These are phyloP conservation scores for Zea luxurians DNA, from an alignment of 176 grass and related monocot species.

Conservation along the genomic window DNA sequence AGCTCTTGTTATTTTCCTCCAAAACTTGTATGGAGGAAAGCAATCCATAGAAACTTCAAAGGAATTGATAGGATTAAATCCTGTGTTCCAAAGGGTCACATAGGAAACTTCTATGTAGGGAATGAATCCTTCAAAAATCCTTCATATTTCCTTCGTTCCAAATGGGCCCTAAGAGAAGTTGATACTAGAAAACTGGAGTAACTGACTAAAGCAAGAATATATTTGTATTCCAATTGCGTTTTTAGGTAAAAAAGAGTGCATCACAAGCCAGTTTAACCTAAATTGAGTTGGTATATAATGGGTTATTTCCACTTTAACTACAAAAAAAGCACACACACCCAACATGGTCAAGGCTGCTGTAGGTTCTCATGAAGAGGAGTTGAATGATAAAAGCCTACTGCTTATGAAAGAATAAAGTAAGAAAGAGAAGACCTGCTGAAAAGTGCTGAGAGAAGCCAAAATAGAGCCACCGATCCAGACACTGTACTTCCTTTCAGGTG, in stretches of 20 bases:
- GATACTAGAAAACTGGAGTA: neutral
- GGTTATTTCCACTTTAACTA: neutral
- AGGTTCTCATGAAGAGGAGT: neutral
- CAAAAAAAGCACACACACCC: neutral
- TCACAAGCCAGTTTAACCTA: neutral
- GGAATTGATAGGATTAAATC: too few relatives aligned
- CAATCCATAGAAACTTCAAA: too few relatives aligned
- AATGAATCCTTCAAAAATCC: too few relatives aligned
- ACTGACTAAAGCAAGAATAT: neutral
- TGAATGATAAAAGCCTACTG: neutral
- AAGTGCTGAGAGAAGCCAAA: conserved; percentile 78
- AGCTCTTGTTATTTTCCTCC: too few relatives aligned
- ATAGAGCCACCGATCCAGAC: conserved; percentile 94
- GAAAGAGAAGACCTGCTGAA: conserved; percentile 63
- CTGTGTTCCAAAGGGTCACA: too few relatives aligned
- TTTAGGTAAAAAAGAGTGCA: neutral
- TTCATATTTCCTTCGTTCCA: too few relatives aligned
- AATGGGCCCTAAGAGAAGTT: neutral
- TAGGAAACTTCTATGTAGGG: too few relatives aligned
- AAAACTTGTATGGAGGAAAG: too few relatives aligned
- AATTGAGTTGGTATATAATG: neutral
- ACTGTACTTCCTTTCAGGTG: conserved; percentile 82
- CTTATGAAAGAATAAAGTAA: neutral
- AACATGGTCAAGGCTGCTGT: neutral
- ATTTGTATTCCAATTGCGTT: neutral